These are phyloP conservation scores for Uromyces viciae-fabae DNA, from an alignment of 1,284 basidiomycete species.

Conservation along the genomic window DNA sequence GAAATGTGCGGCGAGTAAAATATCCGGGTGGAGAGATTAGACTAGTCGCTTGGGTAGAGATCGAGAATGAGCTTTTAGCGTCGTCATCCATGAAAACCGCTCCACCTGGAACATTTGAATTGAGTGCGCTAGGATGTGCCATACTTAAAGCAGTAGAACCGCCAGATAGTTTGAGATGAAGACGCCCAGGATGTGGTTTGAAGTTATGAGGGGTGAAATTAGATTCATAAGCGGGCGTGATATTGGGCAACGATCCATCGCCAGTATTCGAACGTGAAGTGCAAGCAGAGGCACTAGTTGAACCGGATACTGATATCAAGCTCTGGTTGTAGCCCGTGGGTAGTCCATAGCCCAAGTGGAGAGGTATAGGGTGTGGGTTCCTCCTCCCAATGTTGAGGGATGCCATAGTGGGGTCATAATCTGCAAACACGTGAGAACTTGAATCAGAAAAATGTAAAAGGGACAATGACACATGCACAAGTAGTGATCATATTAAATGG, in stretches of 20 bases:
- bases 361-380: background rate
- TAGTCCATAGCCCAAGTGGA: conserved; percentile 25
- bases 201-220: conserved; percentile 6
- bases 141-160: conserved; percentile 32
- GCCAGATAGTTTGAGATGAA: conserved; percentile 7
- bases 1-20: conserved; percentile 25
- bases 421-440: background rate
- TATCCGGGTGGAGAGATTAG: conserved; percentile 35
- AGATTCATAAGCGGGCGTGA: conserved; percentile 16
- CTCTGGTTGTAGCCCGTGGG: background rate
- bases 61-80: conserved; percentile 40
- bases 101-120: conserved; percentile 8
- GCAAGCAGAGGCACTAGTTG: conserved; percentile 42
- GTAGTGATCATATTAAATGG: background rate
- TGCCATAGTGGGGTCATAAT: background rate
- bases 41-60: conserved; percentile 45
- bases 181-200: conserved; percentile 27
- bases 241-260: background rate
- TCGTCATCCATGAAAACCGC: conserved; percentile 30
- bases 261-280: conserved; percentile 25
- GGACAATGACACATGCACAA: background rate
- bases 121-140: background rate
- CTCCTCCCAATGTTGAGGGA: background rate
- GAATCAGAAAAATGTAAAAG: background rate
- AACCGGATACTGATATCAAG: conserved; percentile 30